A percentile compares a stretch with the other conserved stretches of the same genome.
Conservation (phyloP, 1,284 basidiomycete species). For the Microbotryum silenes-acaulis region DNA sequence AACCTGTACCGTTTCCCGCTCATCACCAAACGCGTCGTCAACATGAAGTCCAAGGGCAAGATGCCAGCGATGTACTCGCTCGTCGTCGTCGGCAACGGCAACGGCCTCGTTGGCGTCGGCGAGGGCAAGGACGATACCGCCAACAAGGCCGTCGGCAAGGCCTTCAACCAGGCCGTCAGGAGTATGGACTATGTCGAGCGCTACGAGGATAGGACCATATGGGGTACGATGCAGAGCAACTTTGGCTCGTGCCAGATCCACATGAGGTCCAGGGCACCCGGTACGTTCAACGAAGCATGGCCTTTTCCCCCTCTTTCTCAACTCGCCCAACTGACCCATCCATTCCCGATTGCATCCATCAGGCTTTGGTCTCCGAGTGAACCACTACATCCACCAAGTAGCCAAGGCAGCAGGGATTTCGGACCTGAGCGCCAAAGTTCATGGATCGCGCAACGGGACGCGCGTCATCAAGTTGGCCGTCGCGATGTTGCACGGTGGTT, state of each 20-base stretch:
- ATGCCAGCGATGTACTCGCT: constrained; percentile 59
- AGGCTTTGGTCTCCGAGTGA: constrained; percentile 86
- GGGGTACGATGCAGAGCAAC: constrained; percentile 67
- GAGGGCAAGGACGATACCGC: constrained; percentile 68
- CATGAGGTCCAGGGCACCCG: constrained; percentile 69
- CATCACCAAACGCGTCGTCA: constrained; percentile 51
- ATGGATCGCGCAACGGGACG: constrained; percentile 78
- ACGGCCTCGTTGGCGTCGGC: constrained; percentile 83
- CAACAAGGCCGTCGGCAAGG: constrained; percentile 55
- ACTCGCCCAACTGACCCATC: background rate
- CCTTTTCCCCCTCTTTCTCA: background rate
- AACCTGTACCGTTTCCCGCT: constrained; percentile 34
- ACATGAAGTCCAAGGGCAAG: constrained; percentile 82
- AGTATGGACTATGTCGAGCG: constrained; percentile 84
- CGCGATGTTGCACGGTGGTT: constrained; percentile 33
- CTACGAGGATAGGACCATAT: constrained; percentile 83
- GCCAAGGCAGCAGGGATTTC: constrained; percentile 89
- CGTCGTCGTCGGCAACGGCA: constrained; percentile 70
- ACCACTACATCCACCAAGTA: constrained; percentile 76
- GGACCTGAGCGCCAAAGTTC: constrained; percentile 87
- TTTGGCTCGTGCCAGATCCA: constrained; percentile 77
- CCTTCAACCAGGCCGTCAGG: constrained; percentile 65
- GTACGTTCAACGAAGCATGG: constrained; percentile 19
- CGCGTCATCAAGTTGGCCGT: constrained; percentile 47
- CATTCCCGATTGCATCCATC: background rate